phyloP scores from a whole-genome alignment of 225 moss, liverwort and hornwort genomes.

The Marchantia paleacea region DNA sequence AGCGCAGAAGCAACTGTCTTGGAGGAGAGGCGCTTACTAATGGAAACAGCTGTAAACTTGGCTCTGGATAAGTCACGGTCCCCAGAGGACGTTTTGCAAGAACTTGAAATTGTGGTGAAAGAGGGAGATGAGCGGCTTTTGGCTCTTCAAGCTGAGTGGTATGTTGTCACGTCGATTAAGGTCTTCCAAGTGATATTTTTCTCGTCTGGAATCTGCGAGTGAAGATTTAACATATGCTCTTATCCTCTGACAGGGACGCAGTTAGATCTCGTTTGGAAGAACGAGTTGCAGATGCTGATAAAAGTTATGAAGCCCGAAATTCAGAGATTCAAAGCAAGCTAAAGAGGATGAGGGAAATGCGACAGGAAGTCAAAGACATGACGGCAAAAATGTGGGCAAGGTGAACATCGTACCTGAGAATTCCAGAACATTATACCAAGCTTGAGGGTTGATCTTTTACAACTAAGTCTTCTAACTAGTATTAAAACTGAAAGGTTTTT shows the following conservation, averaged over 20 bases:
- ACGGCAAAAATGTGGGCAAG: constrained; percentile 44
- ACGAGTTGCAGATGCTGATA: constrained; percentile 36
- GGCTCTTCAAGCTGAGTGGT: constrained; percentile 48
- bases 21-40: constrained; percentile 25
- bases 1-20: constrained; percentile 22
- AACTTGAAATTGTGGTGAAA: constrained; percentile 32
- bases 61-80: constrained; percentile 33
- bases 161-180: constrained; percentile 23
- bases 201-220: neutral
- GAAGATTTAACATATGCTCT: neutral
- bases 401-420: constrained; percentile 10
- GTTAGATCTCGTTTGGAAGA: constrained; percentile 40
- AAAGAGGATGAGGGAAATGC: constrained; percentile 40
- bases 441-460: neutral
- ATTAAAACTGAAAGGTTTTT: neutral
- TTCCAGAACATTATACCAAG: neutral
- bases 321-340: constrained; percentile 40
- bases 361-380: constrained; percentile 50
- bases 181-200: neutral
- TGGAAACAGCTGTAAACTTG: constrained; percentile 39
- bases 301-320: constrained; percentile 37
- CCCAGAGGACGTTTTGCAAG: constrained; percentile 36
- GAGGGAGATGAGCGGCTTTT: constrained; percentile 34
- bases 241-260: constrained; percentile 32
- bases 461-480: neutral